Base-by-base conservation (phyloP, 768 basidiomycete species). In the Phlebiopsis flavidoalba region DNA sequence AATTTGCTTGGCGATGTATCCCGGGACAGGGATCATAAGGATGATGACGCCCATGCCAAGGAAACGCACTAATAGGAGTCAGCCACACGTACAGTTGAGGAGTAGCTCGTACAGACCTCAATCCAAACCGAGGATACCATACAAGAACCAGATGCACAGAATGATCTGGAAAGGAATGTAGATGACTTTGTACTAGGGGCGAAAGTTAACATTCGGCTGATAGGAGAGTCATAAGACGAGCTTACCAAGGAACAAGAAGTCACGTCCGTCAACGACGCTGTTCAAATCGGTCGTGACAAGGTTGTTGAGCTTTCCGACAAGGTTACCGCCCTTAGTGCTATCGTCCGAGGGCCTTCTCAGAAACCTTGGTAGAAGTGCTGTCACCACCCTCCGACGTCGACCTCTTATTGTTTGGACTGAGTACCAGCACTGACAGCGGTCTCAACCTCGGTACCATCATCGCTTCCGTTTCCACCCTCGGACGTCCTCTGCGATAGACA, bases 281-380 rank as follows among this genome's bases (percentile, higher is more conserved):
- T 53, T 70, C 63, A 65, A 66, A 73, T 93, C 90, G 1, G 85
- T 84, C 4, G 89, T 84, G 43, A 90, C 82, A 11, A 92, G 73
- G 58, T 90, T 92, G 69, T 88, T 92, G 70, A 93, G 87, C 68
- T 84, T 89, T 11, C 91, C 91, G 49, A 85, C 81, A 22, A 91
- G 72, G 68, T 88, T 86, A 14, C 73, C 74, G 15, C 60, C 52
- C 26, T 58, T 58, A 37, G 43, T 71, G 67, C 45, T 68, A 70
- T 40, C 57, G 45, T 15, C 53, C 57, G 31, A 21, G 35, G n/a
- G 21, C 52, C 59, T 43, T 53, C 52, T 17, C 43, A 6, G 19
- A 35, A 40, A 22, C 57, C 31, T 51, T 63, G 43, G 53, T 54
- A 14, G 8, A 45, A 55, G 57, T 21, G 21, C 53, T 53, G 10